Conservation (phyloP, 345 rosid genomes). For the Mangifera indica region DNA sequence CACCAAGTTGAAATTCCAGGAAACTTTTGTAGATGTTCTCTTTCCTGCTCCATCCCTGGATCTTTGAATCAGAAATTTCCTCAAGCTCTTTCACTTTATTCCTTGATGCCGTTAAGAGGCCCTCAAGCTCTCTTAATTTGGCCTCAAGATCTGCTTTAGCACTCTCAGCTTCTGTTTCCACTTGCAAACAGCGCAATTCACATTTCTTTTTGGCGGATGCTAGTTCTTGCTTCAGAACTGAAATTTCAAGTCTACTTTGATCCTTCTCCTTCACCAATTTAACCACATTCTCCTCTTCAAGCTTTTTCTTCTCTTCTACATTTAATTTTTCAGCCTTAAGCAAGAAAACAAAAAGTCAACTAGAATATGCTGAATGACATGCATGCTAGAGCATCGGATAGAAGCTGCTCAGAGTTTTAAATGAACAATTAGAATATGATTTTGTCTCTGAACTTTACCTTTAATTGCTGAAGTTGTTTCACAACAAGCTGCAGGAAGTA, state of each 20-base stretch:
- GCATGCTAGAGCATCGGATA: background rate
- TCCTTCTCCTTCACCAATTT: constrained; percentile 39
- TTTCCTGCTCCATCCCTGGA: constrained; percentile 54
- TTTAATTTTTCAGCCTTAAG: constrained; percentile 46
- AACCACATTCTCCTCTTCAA: constrained; percentile 40
- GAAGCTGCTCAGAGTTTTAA: background rate
- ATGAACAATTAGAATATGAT: background rate
- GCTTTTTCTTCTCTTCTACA: constrained; percentile 45
- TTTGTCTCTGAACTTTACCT: constrained; percentile 37
- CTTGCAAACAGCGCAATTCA: constrained; percentile 45
- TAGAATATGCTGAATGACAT: background rate
- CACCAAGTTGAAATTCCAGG: constrained; percentile 47
- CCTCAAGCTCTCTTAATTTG: constrained; percentile 52
- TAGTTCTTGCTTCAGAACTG: constrained; percentile 44
- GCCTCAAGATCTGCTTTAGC: constrained; percentile 42
- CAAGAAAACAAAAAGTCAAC: background rate
- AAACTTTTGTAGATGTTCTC: constrained; percentile 39
- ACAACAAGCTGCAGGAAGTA: constrained; percentile 40
- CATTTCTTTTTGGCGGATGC: constrained; percentile 43
- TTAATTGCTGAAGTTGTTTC: constrained; percentile 52
- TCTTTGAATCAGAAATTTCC: constrained; percentile 40
- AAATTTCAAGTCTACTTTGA: constrained; percentile 33
- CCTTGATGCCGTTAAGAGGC: background rate
- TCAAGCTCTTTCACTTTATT: constrained; percentile 43
- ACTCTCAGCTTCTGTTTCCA: constrained; percentile 58